Evolutionary conservation across 345 rosid species (phyloP).

Genomic region (Pelargonium nanum): DNA sequence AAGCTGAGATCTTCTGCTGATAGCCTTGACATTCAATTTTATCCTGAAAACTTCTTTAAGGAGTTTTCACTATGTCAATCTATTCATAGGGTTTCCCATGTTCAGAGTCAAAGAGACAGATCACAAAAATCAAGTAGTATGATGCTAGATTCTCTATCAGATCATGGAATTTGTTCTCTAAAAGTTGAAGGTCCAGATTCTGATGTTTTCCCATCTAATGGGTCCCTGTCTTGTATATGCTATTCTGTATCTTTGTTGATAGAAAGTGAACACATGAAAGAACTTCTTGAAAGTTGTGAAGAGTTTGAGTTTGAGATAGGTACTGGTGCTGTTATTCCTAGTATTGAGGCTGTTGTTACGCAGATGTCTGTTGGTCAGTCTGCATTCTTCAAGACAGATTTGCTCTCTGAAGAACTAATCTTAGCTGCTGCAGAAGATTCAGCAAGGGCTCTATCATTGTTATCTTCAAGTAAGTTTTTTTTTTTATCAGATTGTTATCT

Average conservation of each 20-base stretch:
- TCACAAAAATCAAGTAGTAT: constrained; percentile 15
- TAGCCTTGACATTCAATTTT: constrained; percentile 25
- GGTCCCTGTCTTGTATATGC: constrained; percentile 42
- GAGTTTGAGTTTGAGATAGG: constrained; percentile 94
- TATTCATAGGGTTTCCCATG: constrained; percentile 12
- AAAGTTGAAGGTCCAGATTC: constrained; percentile 52
- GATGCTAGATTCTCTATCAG: constrained; percentile 15
- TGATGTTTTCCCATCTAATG: constrained; percentile 45
- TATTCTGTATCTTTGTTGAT: constrained; percentile 53
- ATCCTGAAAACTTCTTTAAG: constrained; percentile 25
- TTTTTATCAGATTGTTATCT: background rate
- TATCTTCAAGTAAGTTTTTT: constrained; percentile 45
- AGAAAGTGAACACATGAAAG: constrained; percentile 32
- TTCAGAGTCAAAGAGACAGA: constrained; percentile 17
- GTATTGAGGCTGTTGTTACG: constrained; percentile 49
- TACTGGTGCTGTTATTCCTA: constrained; percentile 50
- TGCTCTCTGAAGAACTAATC: constrained; percentile 39
- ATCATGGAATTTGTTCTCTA: constrained; percentile 21
- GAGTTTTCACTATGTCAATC: constrained; percentile 29
- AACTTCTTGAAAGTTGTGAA: constrained; percentile 69
- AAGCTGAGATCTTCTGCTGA: constrained; percentile 30
- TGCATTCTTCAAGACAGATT: constrained; percentile 35
- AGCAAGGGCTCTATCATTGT: constrained; percentile 23
- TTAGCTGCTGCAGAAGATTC: constrained; percentile 55
- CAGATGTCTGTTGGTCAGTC: constrained; percentile 85